Evolutionary conservation across 768 basidiomycete species (phyloP), one percentile per base, ranked within the genome.

Genomic region (Leucocoprinus sp.): DNA sequence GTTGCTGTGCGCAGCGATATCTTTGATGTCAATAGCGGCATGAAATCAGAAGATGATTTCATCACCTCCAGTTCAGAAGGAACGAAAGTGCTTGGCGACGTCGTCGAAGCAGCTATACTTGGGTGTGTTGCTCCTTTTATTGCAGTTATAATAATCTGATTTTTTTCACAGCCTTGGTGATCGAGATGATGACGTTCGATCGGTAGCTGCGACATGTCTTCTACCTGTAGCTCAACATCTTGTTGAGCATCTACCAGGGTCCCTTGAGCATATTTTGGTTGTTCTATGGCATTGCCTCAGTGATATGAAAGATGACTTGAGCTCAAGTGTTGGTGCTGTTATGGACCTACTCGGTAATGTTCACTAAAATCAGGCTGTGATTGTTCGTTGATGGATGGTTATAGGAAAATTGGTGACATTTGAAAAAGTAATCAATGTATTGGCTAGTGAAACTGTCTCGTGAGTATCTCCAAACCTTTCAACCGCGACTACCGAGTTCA

Each of bases 251-350:
- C 64, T 97, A 6, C 79, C 82, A 7, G 78, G 82, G 35, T 79
- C 82, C 8, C 69, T 97, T 1, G 71, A 77, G 42, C 70, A 72
- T 11, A 78, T 99, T 21, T 69, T 98, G 42, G 70, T 82, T 6
- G 89, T 96, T 2, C 67, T 99, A 5, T 97, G 95, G 93, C 75
- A 74, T 50, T 97, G 93, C 56, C 65, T 99, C 28, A 77, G 76
- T 19, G 86, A 90, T 55, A 91, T 95, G 78, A 93, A 92, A 58
- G 96, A 99, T 60, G 96, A 99, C 55, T 65, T 99, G 2, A 91
- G 92, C 52, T 97, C 92, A 42, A 97, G 93, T 49, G 91, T 96
- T 29, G 93, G 93, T 31, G 84, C 89, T 8, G 92, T 98, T 19
- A 98, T 99, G 96, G 93, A 96, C 59, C 70, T 99, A 1, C 68